These are phyloP conservation scores for Scleroderma citrinum DNA, from an alignment of 768 basidiomycete genomes.

Conservation along the genomic window DNA sequence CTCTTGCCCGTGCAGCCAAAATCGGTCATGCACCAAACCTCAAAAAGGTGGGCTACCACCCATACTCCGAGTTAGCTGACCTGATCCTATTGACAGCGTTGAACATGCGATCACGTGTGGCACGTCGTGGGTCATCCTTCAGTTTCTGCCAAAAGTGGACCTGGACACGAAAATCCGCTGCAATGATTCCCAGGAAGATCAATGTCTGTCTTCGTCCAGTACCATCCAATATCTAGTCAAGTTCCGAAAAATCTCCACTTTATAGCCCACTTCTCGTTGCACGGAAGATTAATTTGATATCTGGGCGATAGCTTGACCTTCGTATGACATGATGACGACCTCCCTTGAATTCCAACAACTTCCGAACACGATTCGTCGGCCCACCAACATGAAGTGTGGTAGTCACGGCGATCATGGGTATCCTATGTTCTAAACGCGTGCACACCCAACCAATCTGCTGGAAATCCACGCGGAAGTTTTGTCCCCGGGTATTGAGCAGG, in stretches of 20 bases:
- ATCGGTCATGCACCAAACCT: constrained; percentile 25
- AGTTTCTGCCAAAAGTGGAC: not conserved
- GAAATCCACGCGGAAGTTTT: constrained; percentile 7
- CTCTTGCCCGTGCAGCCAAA: constrained; percentile 23
- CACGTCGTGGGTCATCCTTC: not conserved
- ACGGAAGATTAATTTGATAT: constrained; percentile 5
- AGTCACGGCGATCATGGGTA: not conserved
- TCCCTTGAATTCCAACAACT: constrained; percentile 3
- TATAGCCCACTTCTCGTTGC: not conserved
- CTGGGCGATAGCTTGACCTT: constrained; percentile 5
- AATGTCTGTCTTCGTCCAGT: not conserved
- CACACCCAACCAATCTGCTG: constrained; percentile 8
- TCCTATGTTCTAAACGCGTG: not conserved
- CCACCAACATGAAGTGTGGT: constrained; percentile 5
- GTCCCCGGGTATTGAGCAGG: constrained; percentile 8
- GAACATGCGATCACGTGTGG: constrained; percentile 3
- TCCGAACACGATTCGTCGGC: constrained; percentile 2
- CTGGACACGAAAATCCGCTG: constrained; percentile 4
- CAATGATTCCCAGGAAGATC: constrained; percentile 6
- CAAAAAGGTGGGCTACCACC: constrained; percentile 31
- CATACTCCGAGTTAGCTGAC: constrained; percentile 13
- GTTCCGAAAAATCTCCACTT: not conserved
- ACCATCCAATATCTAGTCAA: constrained; percentile 2
- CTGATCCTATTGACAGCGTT: constrained; percentile 17
- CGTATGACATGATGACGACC: constrained; percentile 5